Percentiles rank a stretch among this genome's conserved stretches.
Evolutionary conservation across 192 early-diverging fungal species (phyloP).

Genomic region (Diversispora eburnea): DNA sequence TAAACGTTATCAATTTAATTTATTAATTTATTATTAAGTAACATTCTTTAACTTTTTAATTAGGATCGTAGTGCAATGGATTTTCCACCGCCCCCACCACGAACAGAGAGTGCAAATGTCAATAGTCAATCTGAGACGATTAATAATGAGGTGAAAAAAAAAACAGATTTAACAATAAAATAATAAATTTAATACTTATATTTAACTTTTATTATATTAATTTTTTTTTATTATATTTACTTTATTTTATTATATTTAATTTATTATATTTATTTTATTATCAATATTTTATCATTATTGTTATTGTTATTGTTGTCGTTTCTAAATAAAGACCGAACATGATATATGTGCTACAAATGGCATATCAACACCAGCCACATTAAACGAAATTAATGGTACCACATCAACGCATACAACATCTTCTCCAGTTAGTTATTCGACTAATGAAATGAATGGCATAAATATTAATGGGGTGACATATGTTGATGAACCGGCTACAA

Average conservation of each 20-base stretch:
- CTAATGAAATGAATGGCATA: conserved; percentile 1
- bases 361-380: background rate
- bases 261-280: too few species aligned
- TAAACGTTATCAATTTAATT: background rate
- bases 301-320: background rate
- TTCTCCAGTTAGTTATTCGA: conserved; percentile 20
- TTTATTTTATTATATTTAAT: too few species aligned
- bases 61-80: conserved; percentile 43
- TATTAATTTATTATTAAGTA: background rate
- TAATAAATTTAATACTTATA: too few species aligned
- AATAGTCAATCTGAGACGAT: background rate
- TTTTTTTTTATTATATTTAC: too few species aligned
- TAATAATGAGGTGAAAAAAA: too few species aligned
- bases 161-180: too few species aligned
- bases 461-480: conserved; percentile 16
- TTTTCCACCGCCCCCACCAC: conserved; percentile 30
- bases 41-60: background rate
- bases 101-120: conserved; percentile 19
- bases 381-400: conserved; percentile 6
- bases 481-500: background rate
- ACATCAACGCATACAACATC: conserved; percentile 10
- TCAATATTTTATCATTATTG: background rate
- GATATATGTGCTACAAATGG: conserved; percentile 13
- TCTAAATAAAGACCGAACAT: conserved; percentile 5
- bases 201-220: too few species aligned